Evolutionary conservation across 1,284 basidiomycete species (phyloP).

Genomic region (Xerocomus amazonicus): DNA sequence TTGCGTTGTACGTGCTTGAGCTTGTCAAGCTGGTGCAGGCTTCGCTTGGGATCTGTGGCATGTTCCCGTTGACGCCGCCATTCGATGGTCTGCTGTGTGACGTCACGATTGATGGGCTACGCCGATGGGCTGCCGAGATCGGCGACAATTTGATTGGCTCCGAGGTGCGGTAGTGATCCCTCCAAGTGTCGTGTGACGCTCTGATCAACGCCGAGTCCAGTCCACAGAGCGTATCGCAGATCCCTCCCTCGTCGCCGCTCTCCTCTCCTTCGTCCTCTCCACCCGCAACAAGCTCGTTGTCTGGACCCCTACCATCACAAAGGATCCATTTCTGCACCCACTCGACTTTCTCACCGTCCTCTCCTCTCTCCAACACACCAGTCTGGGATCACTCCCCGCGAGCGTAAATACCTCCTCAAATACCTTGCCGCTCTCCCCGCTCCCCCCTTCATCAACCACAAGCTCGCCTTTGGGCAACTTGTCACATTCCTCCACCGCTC

Average conservation of each 20-base stretch:
- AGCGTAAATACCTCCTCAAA: conserved; percentile 11
- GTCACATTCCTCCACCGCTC: not conserved
- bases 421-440: conserved; percentile 14
- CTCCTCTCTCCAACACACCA: conserved; percentile 14
- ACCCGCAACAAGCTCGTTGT: conserved; percentile 62
- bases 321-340: conserved; percentile 74
- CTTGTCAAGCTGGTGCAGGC: conserved; percentile 71
- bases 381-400: not conserved
- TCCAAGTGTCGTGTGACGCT: conserved; percentile 1
- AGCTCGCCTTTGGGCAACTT: conserved; percentile 10
- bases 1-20: conserved; percentile 57
- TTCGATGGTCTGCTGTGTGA: conserved; percentile 73
- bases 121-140: conserved; percentile 60
- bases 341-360: conserved; percentile 47
- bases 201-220: conserved; percentile 32
- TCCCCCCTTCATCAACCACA: conserved; percentile 4
- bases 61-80: conserved; percentile 40
- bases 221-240: conserved; percentile 69
- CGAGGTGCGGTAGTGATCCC: conserved; percentile 44
- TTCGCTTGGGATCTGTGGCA: conserved; percentile 63
- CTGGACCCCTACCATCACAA: conserved; percentile 48
- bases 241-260: conserved; percentile 61
- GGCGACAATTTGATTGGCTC: conserved; percentile 58
- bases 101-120: conserved; percentile 63
- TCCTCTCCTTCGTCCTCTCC: conserved; percentile 64